Evolutionary conservation across 1,284 basidiomycete genomes (phyloP), one percentile per base, ranked within the genome.

Genomic region (Ustilago curta): DNA sequence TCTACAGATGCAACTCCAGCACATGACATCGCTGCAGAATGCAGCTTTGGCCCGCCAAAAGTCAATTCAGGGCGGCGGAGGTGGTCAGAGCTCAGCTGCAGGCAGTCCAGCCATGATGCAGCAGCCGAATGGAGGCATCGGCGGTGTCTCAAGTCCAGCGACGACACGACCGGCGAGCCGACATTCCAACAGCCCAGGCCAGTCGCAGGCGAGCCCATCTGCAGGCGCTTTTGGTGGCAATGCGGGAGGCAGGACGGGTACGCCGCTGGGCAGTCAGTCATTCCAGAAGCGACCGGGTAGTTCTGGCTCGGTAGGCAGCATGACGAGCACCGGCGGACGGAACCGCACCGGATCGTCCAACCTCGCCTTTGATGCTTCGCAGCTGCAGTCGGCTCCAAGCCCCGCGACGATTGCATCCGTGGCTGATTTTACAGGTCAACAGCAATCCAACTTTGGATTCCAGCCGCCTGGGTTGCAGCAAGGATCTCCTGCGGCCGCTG

Each of bases 1-100:
- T 3, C 27, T 80, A 35, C 76, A 78, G 52, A 43, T 70, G 32
- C 78, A 80, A 50, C 35, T 80, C 27, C 78, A 80, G 50, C 72
- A 78, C 52, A 73, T 80, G 73, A 72, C 70, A 23, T 59, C 62
- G 39, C 50, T 73, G 45, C 76, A 78, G 52, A 72, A 63, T 32
- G 67, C 70, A 9, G 76, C 60, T 9, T 25, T 62, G 49, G 70
- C 69, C 31, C 69, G 65, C 45, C 76, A 77, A 32, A 70, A 65
- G 50, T 19, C 37, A 1, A 49, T 57, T 48, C 53, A 60, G 16
- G 43, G 47, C 37, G 14, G 35, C 35, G 47, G 47, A 18, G 57
- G 31, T 27, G 57, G 51, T 16, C 45, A 53, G 19, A 32, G 35
- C 11, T 51, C 58, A 14, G 52, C 43, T 2, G 39, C 49, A 9